Conservation (phyloP, 768 basidiomycete genomes). For the Tylopilus rubrobrunneus region DNA sequence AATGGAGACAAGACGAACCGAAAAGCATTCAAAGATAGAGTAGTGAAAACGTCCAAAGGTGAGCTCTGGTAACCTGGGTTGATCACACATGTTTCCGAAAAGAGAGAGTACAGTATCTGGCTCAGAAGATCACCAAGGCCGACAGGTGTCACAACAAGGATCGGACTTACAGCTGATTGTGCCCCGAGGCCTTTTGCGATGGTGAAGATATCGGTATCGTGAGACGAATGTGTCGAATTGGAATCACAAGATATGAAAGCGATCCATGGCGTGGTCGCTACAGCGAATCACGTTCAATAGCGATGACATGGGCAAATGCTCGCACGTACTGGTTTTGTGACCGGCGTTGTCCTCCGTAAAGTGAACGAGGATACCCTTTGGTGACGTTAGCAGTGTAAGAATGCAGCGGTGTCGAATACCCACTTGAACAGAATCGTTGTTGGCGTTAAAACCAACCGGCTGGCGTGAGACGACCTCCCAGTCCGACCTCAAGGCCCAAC, state of each 20-base stretch:
- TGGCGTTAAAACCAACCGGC: slow-evolving; percentile 46
- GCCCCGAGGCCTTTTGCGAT: slow-evolving; percentile 77
- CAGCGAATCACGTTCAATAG: slow-evolving; percentile 14
- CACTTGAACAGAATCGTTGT: slow-evolving; percentile 53
- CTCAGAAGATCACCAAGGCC: slow-evolving; percentile 1
- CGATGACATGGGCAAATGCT: slow-evolving; percentile 25
- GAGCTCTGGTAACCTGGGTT: slow-evolving; percentile 67
- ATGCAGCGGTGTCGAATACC: slow-evolving; percentile 8
- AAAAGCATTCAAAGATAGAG: slow-evolving; percentile 57
- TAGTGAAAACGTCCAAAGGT: slow-evolving; percentile 74
- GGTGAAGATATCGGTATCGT: slow-evolving; percentile 73
- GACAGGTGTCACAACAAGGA: background rate
- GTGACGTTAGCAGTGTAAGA: background rate
- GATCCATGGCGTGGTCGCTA: slow-evolving; percentile 84
- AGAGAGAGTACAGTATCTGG: slow-evolving; percentile 75
- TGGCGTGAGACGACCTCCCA: slow-evolving; percentile 57
- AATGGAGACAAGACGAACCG: slow-evolving; percentile 35
- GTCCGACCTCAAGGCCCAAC: slow-evolving; percentile 39
- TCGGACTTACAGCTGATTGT: slow-evolving; percentile 60
- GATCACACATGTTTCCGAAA: slow-evolving; percentile 70
- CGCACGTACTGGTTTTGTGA: slow-evolving; percentile 47
- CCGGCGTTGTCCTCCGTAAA: slow-evolving; percentile 63
- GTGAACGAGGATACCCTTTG: slow-evolving; percentile 77
- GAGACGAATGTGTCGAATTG: slow-evolving; percentile 64
- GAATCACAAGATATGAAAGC: slow-evolving; percentile 81